Base-by-base conservation (phyloP, 2,329 filamentous ascomycete species). In the Amesomyces nigricolor region DNA sequence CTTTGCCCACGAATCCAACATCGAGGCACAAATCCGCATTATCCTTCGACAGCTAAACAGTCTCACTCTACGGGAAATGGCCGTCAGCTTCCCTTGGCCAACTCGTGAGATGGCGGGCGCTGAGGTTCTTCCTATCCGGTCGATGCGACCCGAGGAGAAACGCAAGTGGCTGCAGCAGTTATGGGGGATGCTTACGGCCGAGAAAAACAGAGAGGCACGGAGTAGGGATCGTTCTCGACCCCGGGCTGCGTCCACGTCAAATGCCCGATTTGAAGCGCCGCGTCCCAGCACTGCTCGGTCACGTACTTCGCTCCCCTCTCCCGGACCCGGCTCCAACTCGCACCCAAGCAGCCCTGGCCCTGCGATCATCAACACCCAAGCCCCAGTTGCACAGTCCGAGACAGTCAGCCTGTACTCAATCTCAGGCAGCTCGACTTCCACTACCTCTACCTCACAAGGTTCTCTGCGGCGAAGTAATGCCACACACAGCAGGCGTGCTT, bases 41-140 rank as follows among this genome's bases (percentile, higher is more conserved):
- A 66, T 72, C 5, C 61, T 71, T 30, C 62, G 67, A 2, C 67
- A 70, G 53, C 61, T 72, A 5, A 54, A 64, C 35, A 59, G 62
- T 7, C 46, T 64, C 1, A 71, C 68, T 0, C 63, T 71, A 7
- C 63, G 65, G 0, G 66, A 71, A 47, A 71, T 72, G 69, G 68
- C 68, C 1, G 67, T 70, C 37, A 69, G 66, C 51, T 70, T 70
- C 51, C 70, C 69, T 14, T 72, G 68, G 69, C 69, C 69, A 0
- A 71, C 67, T 1, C 58, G 68, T 6, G 67, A 70, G 40, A 71
- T 71, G 68, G 65, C 62, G 5, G 69, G 66, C 5, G 67, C 65
- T 2, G 69, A 72, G 53, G 68, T 72, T 7, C 47, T 70, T 1
- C 69, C 70, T 35, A 62, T 68, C 42, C 67, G 68, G 2, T 70